Evolutionary conservation across 192 early-diverging fungal species (phyloP).

Genomic region (Coemansia sp.): DNA sequence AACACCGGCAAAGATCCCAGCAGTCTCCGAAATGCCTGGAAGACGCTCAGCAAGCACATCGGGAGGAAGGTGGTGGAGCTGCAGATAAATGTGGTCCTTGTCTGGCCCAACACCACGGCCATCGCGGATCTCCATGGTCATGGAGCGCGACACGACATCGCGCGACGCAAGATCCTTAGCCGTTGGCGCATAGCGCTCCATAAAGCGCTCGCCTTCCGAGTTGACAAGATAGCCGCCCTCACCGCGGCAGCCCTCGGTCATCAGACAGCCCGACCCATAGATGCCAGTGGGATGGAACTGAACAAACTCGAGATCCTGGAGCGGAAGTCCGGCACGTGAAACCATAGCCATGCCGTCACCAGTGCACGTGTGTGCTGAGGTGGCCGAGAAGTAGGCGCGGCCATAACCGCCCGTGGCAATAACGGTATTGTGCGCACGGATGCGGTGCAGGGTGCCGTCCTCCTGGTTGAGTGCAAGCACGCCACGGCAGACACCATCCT

Average conservation of each 20-base stretch:
- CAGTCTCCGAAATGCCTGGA: slow-evolving; percentile 98
- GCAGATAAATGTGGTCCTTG: slow-evolving; percentile 94
- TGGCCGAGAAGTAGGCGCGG: slow-evolving; percentile 97
- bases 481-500: slow-evolving; percentile 95
- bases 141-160: slow-evolving; percentile 97
- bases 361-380: slow-evolving; percentile 97
- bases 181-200: slow-evolving; percentile 98
- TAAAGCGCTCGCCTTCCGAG: slow-evolving; percentile 95
- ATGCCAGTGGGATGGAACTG: slow-evolving; percentile 99
- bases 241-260: slow-evolving; percentile 96
- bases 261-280: slow-evolving; percentile 96
- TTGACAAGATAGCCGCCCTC: slow-evolving; percentile 98
- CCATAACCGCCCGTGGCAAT: slow-evolving; percentile 99
- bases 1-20: slow-evolving; percentile 96
- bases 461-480: slow-evolving; percentile 97
- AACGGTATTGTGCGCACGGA: slow-evolving; percentile 96
- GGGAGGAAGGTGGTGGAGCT: slow-evolving; percentile 92
- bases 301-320: slow-evolving; percentile 98
- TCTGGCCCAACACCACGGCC: slow-evolving; percentile 96
- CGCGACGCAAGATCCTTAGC: slow-evolving; percentile 98
- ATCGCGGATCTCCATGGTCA: slow-evolving; percentile 97
- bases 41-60: slow-evolving; percentile 89
- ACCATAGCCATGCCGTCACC: slow-evolving; percentile 99
- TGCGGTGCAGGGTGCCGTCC: slow-evolving; percentile 97
- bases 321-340: slow-evolving; percentile 90